A percentile compares a stretch with the other conserved stretches of the same genome.
phyloP scores from a whole-genome alignment of 2,329 filamentous ascomycete genomes.

The Talaromyces sp. region DNA sequence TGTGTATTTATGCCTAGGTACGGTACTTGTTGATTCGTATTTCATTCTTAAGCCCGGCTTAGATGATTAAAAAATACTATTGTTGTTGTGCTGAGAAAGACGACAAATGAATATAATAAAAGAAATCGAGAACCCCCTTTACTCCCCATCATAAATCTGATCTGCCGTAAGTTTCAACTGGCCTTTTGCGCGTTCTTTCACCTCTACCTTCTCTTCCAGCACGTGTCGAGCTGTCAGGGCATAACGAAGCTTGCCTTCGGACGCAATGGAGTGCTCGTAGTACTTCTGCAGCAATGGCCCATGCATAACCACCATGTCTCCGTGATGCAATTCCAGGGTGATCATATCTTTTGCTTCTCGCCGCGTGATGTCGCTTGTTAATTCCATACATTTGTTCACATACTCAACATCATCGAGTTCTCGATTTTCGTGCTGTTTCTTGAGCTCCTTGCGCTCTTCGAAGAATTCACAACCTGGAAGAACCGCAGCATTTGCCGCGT shows the following conservation, averaged over 20 bases:
- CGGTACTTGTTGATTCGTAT: background rate
- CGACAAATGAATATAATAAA: too few relatives aligned
- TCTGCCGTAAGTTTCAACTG: constrained; percentile 25
- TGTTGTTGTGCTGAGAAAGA: background rate
- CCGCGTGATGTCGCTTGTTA: constrained; percentile 26
- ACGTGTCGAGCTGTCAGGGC: constrained; percentile 38
- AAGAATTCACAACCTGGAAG: constrained; percentile 30
- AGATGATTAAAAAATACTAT: too few relatives aligned
- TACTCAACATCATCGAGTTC: constrained; percentile 26
- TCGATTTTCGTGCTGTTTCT: constrained; percentile 21
- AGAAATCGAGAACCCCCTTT: background rate
- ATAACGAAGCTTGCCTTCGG: constrained; percentile 33
- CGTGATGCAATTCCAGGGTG: constrained; percentile 51
- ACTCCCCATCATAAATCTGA: constrained; percentile 33
- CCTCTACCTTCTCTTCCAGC: constrained; percentile 25
- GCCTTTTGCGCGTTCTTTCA: constrained; percentile 28
- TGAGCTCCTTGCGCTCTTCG: constrained; percentile 26
- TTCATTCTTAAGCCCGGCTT: too few relatives aligned
- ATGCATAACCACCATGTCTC: constrained; percentile 59
- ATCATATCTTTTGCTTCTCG: constrained; percentile 35
- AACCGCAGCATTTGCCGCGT: constrained; percentile 30
- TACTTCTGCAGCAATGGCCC: constrained; percentile 54
- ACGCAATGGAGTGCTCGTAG: constrained; percentile 45
- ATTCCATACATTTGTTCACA: constrained; percentile 23
- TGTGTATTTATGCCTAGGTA: background rate